These are phyloP conservation scores for Mentha longifolia DNA, from an alignment of 257 asterid species.

Conservation along the genomic window DNA sequence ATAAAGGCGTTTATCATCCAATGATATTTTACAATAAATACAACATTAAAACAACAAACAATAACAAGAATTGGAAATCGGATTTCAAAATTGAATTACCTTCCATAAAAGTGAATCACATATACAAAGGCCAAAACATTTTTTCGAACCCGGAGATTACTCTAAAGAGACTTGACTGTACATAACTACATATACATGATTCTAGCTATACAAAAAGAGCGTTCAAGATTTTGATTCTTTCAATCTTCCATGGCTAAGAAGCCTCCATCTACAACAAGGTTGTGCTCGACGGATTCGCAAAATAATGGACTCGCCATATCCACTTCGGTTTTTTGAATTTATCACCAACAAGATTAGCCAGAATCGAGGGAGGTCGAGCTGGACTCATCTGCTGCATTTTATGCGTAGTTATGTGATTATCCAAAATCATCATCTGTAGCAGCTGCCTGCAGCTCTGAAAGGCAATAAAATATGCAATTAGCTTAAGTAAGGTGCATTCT, in stretches of 20 bases:
- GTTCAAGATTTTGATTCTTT: background rate
- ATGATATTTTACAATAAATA: too few relatives aligned
- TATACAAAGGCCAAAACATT: too few relatives aligned
- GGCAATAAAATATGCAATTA: constrained; percentile 31
- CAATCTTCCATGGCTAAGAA: background rate
- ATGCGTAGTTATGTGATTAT: constrained; percentile 63
- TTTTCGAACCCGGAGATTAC: too few relatives aligned
- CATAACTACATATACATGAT: background rate
- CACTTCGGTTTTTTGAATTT: constrained; percentile 48
- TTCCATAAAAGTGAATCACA: too few relatives aligned
- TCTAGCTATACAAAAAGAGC: constrained; percentile 17
- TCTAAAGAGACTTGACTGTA: too few relatives aligned
- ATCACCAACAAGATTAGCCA: constrained; percentile 56
- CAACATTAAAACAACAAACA: too few relatives aligned
- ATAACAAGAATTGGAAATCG: too few relatives aligned
- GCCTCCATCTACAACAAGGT: constrained; percentile 47
- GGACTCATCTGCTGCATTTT: constrained; percentile 60
- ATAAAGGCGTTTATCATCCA: too few relatives aligned
- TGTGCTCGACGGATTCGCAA: constrained; percentile 76
- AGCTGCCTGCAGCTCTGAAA: constrained; percentile 85
- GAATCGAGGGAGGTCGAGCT: constrained; percentile 64
- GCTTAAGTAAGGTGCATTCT: constrained; percentile 27
- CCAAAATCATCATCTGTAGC: constrained; percentile 68
- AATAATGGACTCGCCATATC: constrained; percentile 62
- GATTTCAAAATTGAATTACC: too few relatives aligned